These are phyloP conservation scores for Silene noctiflora DNA, from an alignment of 179 eudicot species.

Conservation along the genomic window DNA sequence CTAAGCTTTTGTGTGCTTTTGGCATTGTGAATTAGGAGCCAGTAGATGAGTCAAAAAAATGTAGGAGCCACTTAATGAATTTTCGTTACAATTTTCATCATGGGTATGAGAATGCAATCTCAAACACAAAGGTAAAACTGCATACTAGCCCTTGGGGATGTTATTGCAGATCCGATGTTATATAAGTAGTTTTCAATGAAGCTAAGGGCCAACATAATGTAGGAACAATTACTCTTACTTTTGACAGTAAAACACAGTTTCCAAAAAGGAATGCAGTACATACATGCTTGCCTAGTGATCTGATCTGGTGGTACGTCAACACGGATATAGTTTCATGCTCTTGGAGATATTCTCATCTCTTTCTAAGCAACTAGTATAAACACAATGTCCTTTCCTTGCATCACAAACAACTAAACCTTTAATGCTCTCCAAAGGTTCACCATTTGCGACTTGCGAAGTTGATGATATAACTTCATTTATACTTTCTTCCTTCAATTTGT, in stretches of 20 bases:
- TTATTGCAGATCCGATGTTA: too few relatives aligned
- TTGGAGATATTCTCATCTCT: constrained; percentile 24
- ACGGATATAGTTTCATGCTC: constrained; percentile 11
- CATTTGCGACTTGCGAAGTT: constrained; percentile 23
- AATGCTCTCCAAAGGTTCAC: constrained; percentile 12
- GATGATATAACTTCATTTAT: constrained; percentile 12
- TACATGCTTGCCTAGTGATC: constrained; percentile 17
- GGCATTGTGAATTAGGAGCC: too few relatives aligned
- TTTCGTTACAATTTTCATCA: background rate
- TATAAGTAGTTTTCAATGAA: constrained; percentile 17
- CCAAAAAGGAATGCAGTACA: constrained; percentile 12
- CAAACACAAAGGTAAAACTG: background rate
- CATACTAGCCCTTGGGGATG: too few relatives aligned
- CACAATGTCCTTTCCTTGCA: constrained; percentile 20
- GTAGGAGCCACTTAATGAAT: background rate
- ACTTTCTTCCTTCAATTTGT: constrained; percentile 17
- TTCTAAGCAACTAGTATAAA: constrained; percentile 10
- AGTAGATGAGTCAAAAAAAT: too few relatives aligned
- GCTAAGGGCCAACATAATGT: constrained; percentile 29
- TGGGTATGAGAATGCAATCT: background rate
- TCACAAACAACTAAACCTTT: constrained; percentile 13
- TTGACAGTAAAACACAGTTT: background rate
- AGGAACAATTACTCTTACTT: constrained; percentile 24
- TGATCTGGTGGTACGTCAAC: constrained; percentile 9
- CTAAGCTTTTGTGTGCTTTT: too few relatives aligned